Evolutionary conservation across 768 basidiomycete genomes (phyloP), one percentile per base, ranked within the genome.

Genomic region (Phylloporus scabripes): DNA sequence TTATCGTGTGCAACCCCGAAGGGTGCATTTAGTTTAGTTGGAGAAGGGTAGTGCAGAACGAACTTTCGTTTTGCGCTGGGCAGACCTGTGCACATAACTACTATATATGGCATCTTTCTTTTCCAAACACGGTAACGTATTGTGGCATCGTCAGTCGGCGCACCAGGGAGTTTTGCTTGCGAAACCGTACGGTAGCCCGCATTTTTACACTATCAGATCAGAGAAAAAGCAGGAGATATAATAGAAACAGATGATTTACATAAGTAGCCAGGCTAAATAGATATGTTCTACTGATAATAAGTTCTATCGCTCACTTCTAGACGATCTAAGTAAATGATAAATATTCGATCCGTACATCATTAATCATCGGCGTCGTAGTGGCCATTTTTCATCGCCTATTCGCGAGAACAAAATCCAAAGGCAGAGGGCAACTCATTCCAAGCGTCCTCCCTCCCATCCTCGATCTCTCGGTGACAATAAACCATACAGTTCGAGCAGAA

Each of bases 1-100:
- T 92, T 92, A 87, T 87, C 85, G 83, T 89, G 85, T 87, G 87
- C 83, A 85, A 85, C 87, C 83, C 83, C 83, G 82, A 86, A 86
- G 83, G 83, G 84, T 82, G 83, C 83, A 80, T n/a, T 53, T 18
- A 0, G 0, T 0, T 1, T 8, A 4, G 49, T 0, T 7, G 1
- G 0, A 0, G 0, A 11, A 4, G 9, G 9, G 12, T 46, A 7
- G 41, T 10, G 1, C 1, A 2, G 44, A 62, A 34, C 42, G 17
- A 5, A 56, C 39, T 52, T 62, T 49, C 56, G 57, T 8, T 53
- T 62, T 62, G 26, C 56, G 40, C 42, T 56, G 47, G 54, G 46
- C 7, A 51, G 53, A 62, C 59, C 40, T 5, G 48, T 0, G 2
- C 0, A 5, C 1, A 0, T 0, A 1, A 26, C 55, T 62, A 3